Conservation (phyloP, 2,329 filamentous ascomycete species). For the Pseudocercospora fijiensis region DNA sequence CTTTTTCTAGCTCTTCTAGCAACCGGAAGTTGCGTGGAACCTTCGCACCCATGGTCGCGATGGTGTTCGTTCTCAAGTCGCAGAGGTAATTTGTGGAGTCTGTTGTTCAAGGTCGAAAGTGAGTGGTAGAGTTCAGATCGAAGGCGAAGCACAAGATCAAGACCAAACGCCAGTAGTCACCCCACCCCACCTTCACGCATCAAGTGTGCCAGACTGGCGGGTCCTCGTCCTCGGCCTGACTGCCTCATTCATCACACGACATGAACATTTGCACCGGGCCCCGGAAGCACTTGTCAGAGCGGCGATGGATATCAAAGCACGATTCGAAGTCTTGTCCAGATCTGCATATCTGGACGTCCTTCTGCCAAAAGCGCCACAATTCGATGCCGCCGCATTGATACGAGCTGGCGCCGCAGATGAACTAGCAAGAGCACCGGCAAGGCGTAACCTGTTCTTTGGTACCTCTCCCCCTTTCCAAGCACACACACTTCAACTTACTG, state of each 20-base stretch:
- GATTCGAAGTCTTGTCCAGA: slow-evolving; percentile 29
- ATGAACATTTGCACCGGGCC: not conserved
- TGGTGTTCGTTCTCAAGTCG: slow-evolving; percentile 47
- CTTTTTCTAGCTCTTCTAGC: slow-evolving; percentile 96
- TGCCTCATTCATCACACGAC: not conserved
- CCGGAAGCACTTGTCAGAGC: not conserved
- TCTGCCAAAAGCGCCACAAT: slow-evolving; percentile 25
- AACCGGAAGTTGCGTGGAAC: slow-evolving; percentile 95
- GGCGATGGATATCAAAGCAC: slow-evolving; percentile 11
- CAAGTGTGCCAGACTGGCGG: not conserved
- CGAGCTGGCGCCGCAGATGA: slow-evolving; percentile 27
- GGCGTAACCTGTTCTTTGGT: slow-evolving; percentile 37
- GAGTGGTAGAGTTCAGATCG: not conserved
- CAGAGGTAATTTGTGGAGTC: slow-evolving; percentile 31
- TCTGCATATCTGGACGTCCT: slow-evolving; percentile 32
- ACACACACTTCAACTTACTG: slow-evolving; percentile 22
- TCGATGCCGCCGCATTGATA: slow-evolving; percentile 26
- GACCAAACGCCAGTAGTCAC: not conserved
- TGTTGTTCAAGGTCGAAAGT: not conserved
- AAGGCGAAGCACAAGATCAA: not conserved
- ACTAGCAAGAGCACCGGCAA: slow-evolving; percentile 23
- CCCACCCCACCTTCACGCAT: not conserved
- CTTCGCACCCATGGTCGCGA: slow-evolving; percentile 62
- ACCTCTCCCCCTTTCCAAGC: not conserved
- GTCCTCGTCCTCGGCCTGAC: slow-evolving; percentile 6